Percentiles rank a stretch among this genome's conserved stretches.
Conservation (phyloP, 257 asterid species). For the Marsdenia floribunda region DNA sequence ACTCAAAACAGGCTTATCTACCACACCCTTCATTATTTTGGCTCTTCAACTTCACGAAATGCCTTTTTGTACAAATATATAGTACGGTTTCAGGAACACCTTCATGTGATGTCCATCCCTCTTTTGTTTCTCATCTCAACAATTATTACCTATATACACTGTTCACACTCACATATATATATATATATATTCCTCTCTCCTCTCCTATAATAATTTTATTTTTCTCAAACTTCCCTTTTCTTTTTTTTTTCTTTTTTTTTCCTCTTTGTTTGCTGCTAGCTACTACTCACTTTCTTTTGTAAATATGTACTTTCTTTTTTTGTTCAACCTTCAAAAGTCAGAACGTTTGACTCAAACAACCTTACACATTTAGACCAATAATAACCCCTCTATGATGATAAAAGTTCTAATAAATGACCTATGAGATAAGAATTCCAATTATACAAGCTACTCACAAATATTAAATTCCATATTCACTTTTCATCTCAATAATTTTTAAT, state of each 20-base stretch:
- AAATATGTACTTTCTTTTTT: background rate
- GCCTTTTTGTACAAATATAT: background rate
- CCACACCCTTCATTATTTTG: background rate
- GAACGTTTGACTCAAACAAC: background rate
- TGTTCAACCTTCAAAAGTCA: background rate
- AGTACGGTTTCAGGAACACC: constrained; percentile 12
- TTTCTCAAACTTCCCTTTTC: no score
- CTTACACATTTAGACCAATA: background rate
- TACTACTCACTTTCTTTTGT: background rate
- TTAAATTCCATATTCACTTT: no score
- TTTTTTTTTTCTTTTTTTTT: no score
- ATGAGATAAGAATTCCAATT: no score
- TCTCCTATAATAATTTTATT: no score
- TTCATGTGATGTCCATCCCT: constrained; percentile 18
- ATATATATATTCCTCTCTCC: no score
- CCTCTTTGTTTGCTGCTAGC: no score
- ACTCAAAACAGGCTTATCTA: background rate
- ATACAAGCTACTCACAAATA: no score
- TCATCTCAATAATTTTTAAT: no score
- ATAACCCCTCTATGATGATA: no score
- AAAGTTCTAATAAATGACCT: no score
- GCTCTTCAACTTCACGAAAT: background rate
- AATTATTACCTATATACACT: background rate
- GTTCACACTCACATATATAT: no score
- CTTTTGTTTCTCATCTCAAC: background rate